Evolutionary conservation across 495 filamentous ascomycete species (phyloP).

Genomic region (Aspergillus panamensis): DNA sequence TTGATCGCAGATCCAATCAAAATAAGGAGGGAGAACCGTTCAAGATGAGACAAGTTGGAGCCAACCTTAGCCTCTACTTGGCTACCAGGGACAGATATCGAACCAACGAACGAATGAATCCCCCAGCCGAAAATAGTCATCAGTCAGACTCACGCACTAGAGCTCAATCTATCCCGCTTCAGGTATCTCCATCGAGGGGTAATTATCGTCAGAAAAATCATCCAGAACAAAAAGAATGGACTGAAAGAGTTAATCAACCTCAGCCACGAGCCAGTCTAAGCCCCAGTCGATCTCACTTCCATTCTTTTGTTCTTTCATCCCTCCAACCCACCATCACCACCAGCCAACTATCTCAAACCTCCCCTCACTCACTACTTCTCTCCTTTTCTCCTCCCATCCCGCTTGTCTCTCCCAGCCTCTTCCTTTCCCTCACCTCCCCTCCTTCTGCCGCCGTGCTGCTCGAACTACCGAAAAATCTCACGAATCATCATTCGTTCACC

Average conservation of each 20-base stretch:
- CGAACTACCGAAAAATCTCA: not conserved
- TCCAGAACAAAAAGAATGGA: not conserved
- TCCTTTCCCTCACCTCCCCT: constrained; percentile 36
- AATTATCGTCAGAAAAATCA: not conserved
- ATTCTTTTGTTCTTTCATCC: not conserved
- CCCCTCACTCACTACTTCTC: too few species aligned
- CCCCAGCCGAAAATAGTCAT: constrained; percentile 3
- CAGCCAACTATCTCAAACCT: not conserved
- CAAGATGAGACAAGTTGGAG: not conserved
- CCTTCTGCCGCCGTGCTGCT: constrained; percentile 26
- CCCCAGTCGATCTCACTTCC: constrained; percentile 11
- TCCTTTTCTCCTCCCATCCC: constrained; percentile 20
- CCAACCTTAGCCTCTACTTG: not conserved
- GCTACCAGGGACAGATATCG: not conserved
- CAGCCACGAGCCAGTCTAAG: constrained; percentile 12
- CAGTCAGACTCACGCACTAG: constrained; percentile 7
- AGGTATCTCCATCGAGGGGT: constrained; percentile 19
- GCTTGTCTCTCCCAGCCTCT: constrained; percentile 25
- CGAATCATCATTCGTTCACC: not conserved
- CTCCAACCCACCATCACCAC: not conserved
- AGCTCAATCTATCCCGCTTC: constrained; percentile 18
- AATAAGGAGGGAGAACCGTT: not conserved
- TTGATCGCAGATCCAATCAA: not conserved
- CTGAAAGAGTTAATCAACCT: not conserved
- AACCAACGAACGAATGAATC: not conserved